Percentiles rank a stretch among this genome's conserved stretches.
These are phyloP conservation scores for Oldenlandia corymbosa DNA, from an alignment of 257 asterid genomes.

Conservation along the genomic window DNA sequence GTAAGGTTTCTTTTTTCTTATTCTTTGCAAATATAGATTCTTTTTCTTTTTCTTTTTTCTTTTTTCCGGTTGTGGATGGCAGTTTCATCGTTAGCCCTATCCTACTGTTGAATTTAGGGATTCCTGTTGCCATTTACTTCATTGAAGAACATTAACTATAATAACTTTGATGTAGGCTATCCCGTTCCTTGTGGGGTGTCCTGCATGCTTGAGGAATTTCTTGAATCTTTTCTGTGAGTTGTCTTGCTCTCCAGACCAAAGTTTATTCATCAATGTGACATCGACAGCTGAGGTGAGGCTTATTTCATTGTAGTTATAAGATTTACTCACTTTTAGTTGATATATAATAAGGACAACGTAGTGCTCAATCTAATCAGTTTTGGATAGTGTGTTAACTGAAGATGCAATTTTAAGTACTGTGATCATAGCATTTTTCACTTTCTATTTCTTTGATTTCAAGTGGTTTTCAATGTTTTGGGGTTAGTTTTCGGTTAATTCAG, in stretches of 20 bases:
- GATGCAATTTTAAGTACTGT: not conserved
- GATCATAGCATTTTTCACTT: not conserved
- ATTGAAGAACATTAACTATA: slow-evolving; percentile 1
- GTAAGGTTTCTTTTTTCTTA: slow-evolving; percentile 26
- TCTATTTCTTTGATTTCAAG: not conserved
- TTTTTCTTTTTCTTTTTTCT: no score
- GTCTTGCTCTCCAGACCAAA: slow-evolving; percentile 91
- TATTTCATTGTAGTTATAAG: slow-evolving; percentile 18
- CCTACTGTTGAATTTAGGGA: not conserved
- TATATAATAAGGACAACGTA: not conserved
- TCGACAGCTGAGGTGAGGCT: slow-evolving; percentile 51
- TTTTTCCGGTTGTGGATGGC: no score
- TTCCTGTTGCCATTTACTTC: not conserved
- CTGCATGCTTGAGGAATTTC: slow-evolving; percentile 95
- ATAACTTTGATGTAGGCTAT: slow-evolving; percentile 56
- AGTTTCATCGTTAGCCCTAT: no score
- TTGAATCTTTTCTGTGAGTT: slow-evolving; percentile 94
- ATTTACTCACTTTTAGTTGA: not conserved
- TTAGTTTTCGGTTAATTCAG: not conserved
- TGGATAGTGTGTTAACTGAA: not conserved
- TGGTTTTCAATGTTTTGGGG: not conserved
- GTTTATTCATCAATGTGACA: slow-evolving; percentile 86
- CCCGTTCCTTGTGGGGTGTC: slow-evolving; percentile 96
- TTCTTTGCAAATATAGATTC: not conserved
- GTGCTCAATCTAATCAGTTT: not conserved